These are phyloP conservation scores for Pachyrhizus erosus DNA, from an alignment of 306 rosid genomes.

Conservation along the genomic window DNA sequence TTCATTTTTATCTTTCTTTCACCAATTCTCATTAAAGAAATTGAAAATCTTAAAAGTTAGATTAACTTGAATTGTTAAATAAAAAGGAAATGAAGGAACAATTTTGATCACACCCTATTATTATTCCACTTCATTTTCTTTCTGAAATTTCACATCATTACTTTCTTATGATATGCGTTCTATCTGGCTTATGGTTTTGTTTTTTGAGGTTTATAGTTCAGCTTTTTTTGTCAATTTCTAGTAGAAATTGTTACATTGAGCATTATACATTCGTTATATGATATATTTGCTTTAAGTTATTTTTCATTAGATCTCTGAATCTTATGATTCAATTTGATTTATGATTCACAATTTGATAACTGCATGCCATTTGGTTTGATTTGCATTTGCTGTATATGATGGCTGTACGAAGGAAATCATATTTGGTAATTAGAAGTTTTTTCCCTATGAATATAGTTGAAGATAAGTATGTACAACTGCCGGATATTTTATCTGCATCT, in stretches of 20 bases:
- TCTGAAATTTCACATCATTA: background rate
- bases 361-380: conserved; percentile 1
- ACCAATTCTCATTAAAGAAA: background rate
- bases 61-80: background rate
- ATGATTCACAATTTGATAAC: background rate
- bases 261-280: background rate
- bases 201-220: background rate
- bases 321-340: background rate
- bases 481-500: conserved; percentile 13
- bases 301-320: background rate
- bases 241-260: background rate
- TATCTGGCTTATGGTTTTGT: background rate
- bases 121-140: background rate
- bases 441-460: conserved; percentile 11
- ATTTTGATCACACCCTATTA: background rate
- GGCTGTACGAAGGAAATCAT: background rate
- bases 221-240: background rate
- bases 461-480: conserved; percentile 2
- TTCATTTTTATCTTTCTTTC: conserved; percentile 10
- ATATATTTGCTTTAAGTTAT: background rate
- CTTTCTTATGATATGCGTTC: background rate
- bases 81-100: background rate
- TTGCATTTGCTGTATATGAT: conserved; percentile 19
- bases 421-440: conserved; percentile 1
- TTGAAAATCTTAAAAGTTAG: background rate